Conservation (phyloP, 441 rosid species). For the Pelargonium cotyledonis region DNA sequence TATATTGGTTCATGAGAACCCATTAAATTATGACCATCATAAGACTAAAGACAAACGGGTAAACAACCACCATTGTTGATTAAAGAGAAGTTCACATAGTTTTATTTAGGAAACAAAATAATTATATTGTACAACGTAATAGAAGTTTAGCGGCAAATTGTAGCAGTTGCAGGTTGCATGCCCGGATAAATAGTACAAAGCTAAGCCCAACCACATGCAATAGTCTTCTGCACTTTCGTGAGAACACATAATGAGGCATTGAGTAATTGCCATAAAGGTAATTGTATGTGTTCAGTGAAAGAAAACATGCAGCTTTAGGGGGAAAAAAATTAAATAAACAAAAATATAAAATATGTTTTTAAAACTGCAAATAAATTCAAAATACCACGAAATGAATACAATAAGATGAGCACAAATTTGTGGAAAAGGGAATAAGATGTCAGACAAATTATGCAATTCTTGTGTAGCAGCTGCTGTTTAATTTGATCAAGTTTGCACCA, state of each 20-base stretch:
- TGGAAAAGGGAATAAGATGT: not conserved
- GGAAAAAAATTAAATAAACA: not conserved
- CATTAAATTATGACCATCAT: not conserved
- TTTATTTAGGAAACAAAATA: not conserved
- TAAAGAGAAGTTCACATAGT: not conserved
- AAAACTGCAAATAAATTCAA: not conserved
- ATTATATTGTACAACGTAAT: not conserved
- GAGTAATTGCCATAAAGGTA: not conserved
- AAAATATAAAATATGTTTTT: not conserved
- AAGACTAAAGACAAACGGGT: not conserved
- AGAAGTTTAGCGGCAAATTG: not conserved
- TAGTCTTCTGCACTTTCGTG: not conserved
- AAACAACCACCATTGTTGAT: constrained; percentile 1
- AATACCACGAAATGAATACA: not conserved
- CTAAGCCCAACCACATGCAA: not conserved
- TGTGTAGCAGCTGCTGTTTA: not conserved
- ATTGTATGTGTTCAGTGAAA: not conserved
- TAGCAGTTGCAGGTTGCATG: not conserved
- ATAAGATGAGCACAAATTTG: not conserved
- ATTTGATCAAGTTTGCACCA: not conserved
- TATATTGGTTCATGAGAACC: not conserved
- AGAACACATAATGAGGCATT: not conserved
- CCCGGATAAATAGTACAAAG: not conserved
- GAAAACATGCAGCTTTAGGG: not conserved
- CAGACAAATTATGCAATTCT: not conserved